These are phyloP conservation scores for Neocucurbitaria cava DNA, from an alignment of 2,329 filamentous ascomycete genomes.

Conservation along the genomic window DNA sequence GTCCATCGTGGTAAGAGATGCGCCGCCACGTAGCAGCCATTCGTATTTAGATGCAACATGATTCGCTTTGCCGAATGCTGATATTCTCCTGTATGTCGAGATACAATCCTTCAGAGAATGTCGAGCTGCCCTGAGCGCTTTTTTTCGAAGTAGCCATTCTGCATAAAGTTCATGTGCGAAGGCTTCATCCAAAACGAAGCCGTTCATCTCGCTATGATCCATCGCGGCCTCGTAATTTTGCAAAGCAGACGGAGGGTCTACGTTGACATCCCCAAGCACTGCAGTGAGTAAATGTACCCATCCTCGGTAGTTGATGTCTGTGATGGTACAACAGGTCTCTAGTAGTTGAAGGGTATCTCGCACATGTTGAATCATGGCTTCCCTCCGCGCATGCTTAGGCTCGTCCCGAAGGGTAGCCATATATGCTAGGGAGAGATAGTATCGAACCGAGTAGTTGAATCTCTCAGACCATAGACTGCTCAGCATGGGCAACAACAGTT, in stretches of 20 bases:
- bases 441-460: slow-evolving; percentile 51
- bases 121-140: slow-evolving; percentile 71
- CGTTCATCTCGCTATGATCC: slow-evolving; percentile 73
- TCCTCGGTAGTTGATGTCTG: slow-evolving; percentile 72
- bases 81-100: slow-evolving; percentile 71
- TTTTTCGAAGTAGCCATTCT: slow-evolving; percentile 70
- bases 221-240: slow-evolving; percentile 72
- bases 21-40: slow-evolving; percentile 69
- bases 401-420: slow-evolving; percentile 49
- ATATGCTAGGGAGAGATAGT: slow-evolving; percentile 53
- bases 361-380: slow-evolving; percentile 62
- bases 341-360: slow-evolving; percentile 66
- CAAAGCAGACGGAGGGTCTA: slow-evolving; percentile 62
- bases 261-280: slow-evolving; percentile 69
- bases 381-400: slow-evolving; percentile 47
- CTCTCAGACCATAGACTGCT: slow-evolving; percentile 55
- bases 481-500: slow-evolving; percentile 49
- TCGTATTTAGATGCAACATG: slow-evolving; percentile 73
- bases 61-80: slow-evolving; percentile 72
- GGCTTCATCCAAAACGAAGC: slow-evolving; percentile 74
- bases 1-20: slow-evolving; percentile 67
- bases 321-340: slow-evolving; percentile 68
- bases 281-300: slow-evolving; percentile 74
- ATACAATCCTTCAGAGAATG: slow-evolving; percentile 73
- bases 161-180: slow-evolving; percentile 77